Conservation (phyloP, 2,329 filamentous ascomycete genomes). For the Pestalotiopsis sp. region DNA sequence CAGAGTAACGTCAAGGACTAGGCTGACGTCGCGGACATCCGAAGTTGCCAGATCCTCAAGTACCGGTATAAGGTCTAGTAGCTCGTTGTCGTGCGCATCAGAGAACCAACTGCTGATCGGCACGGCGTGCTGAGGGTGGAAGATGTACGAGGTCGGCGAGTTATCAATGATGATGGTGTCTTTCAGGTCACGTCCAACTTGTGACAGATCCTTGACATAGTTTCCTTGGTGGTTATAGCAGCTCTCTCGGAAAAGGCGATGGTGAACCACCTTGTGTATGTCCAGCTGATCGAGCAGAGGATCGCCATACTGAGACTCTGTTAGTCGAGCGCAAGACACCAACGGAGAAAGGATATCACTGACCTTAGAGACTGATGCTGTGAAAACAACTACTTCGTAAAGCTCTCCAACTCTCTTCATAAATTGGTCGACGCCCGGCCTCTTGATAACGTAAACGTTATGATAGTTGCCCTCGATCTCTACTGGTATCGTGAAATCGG, state of each 20-base stretch:
- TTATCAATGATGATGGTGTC: constrained; percentile 99
- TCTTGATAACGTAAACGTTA: constrained; percentile 99
- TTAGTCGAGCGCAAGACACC: constrained; percentile 12
- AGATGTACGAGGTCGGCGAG: constrained; percentile 98
- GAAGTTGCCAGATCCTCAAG: constrained; percentile 91
- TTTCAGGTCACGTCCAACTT: constrained; percentile 91
- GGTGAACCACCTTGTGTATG: constrained; percentile 95
- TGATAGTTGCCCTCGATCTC: constrained; percentile 99
- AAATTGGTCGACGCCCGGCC: constrained; percentile 97
- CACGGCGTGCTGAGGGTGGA: constrained; percentile 97
- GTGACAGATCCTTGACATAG: constrained; percentile 98
- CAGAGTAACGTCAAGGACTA: constrained; percentile 91
- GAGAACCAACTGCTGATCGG: constrained; percentile 99
- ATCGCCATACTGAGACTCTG: constrained; percentile 78
- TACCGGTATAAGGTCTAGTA: constrained; percentile 95
- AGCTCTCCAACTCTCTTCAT: constrained; percentile 98
- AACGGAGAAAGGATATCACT: constrained; percentile 24
- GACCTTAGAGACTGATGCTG: constrained; percentile 96
- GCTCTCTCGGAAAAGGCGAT: constrained; percentile 94
- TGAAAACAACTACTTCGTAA: constrained; percentile 98
- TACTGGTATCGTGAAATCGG: constrained; percentile 97
- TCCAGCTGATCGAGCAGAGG: constrained; percentile 94
- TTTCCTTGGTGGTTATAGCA: constrained; percentile 99
- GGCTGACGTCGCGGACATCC: constrained; percentile 92
- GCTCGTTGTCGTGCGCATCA: constrained; percentile 98